Percentiles rank a stretch among this genome's conserved stretches.
Evolutionary conservation across 768 basidiomycete species (phyloP).

Genomic region (Podaxis sp.): DNA sequence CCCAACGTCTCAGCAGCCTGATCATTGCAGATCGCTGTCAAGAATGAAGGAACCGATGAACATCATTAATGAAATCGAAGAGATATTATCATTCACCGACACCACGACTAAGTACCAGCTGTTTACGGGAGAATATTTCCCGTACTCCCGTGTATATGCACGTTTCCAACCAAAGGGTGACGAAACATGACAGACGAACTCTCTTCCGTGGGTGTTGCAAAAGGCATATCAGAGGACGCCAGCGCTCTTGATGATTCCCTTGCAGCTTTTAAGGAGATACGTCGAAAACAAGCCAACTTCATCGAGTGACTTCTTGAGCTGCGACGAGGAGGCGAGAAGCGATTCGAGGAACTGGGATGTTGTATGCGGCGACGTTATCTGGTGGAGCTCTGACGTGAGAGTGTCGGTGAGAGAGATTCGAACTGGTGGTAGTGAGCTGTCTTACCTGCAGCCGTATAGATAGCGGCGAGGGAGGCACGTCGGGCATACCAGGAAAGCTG

Average conservation of each 20-base stretch:
- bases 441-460: conserved; percentile 73
- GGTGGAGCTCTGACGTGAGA: conserved; percentile 63
- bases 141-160: no score
- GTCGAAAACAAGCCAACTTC: conserved; percentile 56
- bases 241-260: conserved; percentile 67
- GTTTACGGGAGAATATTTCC: no score
- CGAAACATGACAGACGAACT: no score
- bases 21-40: no score
- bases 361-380: conserved; percentile 74
- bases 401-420: neutral
- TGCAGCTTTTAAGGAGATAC: conserved; percentile 71
- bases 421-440: neutral
- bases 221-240: conserved; percentile 42
- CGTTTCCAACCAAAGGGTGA: no score
- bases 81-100: no score
- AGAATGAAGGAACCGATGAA: no score
- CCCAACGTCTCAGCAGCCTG: no score
- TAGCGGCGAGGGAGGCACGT: conserved; percentile 60
- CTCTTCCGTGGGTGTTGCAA: neutral
- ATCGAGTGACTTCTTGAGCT: conserved; percentile 44
- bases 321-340: conserved; percentile 51
- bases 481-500: conserved; percentile 75
- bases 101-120: no score
- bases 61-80: no score
- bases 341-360: conserved; percentile 64